Base-by-base conservation (phyloP, 805 yeast genomes). In the Kodamaea neixiangensis region DNA sequence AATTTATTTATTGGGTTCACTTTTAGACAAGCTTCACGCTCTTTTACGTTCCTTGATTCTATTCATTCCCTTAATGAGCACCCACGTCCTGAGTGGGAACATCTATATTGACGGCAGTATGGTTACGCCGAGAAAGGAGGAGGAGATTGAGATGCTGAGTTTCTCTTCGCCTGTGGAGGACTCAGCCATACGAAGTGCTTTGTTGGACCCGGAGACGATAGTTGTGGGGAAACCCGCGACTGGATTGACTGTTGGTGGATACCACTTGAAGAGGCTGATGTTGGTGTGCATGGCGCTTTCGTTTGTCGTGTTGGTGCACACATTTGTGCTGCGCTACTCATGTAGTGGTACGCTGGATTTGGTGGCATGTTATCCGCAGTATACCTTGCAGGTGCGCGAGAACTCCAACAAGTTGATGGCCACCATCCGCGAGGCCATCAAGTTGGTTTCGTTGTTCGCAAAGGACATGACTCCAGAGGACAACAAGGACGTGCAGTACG, bases 371-470 rank as follows among this genome's bases (percentile, higher is more conserved):
- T 48, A 69, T 25, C 81, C 85, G 0, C 81, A 76, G 43, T 61
- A 72, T 20, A 70, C 72, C 18, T 58, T 80, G 18, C 72, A 72
- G 44, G 64, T 76, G 40, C 62, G 65, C 13, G 75, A 72, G 47
- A 66, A 68, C 34, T 61, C 75, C 2, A 55, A 60, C 48, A 29
- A 60, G 68, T 9, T 59, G 65, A 58, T 65, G 9, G 61, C 74
- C 0, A 71, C 57, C 20, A 56, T 77, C 6, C 63, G 69, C 46
- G 80, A 77, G 49, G 76, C 76, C 10, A 60, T 78, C 44, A 73
- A 71, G 50, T 67, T 77, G 47, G 55, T 78, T 22, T 73, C 81
- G 5, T 75, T 72, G 53, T 64, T 76, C 45, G 79, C 79, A 2
- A 70, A 72, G 33, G 81, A 79, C 54, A 66, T 78, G 45, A 48